A percentile compares a stretch with the other conserved stretches of the same genome.
Conservation (phyloP, 2,329 filamentous ascomycete genomes). For the Scedosporium boydii region DNA sequence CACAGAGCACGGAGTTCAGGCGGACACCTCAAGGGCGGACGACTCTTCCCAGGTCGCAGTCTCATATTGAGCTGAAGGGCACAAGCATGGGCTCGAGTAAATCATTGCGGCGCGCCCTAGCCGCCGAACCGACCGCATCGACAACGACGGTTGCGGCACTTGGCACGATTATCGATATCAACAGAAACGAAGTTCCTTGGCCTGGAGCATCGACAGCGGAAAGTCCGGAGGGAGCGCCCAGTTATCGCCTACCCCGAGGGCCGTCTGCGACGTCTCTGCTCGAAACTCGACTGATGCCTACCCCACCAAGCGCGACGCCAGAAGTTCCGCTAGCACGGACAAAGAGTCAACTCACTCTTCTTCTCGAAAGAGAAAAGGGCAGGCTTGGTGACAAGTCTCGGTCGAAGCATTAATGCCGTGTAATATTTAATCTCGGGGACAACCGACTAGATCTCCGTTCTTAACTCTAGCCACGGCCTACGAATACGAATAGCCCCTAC, state of each 20-base stretch:
- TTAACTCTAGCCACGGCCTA: not conserved
- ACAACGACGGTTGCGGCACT: constrained; percentile 30
- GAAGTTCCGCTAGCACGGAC: constrained; percentile 43
- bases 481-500: not conserved
- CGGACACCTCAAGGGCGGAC: not conserved
- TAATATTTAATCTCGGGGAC: not conserved
- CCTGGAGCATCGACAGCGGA: not conserved
- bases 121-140: constrained; percentile 21
- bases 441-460: too few relatives aligned
- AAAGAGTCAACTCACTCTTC: constrained; percentile 50
- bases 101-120: not conserved
- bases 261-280: constrained; percentile 17
- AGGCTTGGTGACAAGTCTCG: constrained; percentile 1
- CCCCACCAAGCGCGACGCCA: constrained; percentile 34
- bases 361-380: constrained; percentile 44
- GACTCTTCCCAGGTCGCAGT: not conserved
- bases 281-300: constrained; percentile 36
- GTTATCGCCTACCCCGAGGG: constrained; percentile 14
- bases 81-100: not conserved
- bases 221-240: constrained; percentile 12
- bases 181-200: constrained; percentile 14
- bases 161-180: constrained; percentile 33
- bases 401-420: not conserved
- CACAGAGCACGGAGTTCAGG: not conserved
- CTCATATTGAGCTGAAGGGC: not conserved